A percentile compares a stretch with the other conserved stretches of the same genome.
These are phyloP conservation scores for Acidomyces sp. DNA, from an alignment of 495 filamentous ascomycete species.

Conservation along the genomic window DNA sequence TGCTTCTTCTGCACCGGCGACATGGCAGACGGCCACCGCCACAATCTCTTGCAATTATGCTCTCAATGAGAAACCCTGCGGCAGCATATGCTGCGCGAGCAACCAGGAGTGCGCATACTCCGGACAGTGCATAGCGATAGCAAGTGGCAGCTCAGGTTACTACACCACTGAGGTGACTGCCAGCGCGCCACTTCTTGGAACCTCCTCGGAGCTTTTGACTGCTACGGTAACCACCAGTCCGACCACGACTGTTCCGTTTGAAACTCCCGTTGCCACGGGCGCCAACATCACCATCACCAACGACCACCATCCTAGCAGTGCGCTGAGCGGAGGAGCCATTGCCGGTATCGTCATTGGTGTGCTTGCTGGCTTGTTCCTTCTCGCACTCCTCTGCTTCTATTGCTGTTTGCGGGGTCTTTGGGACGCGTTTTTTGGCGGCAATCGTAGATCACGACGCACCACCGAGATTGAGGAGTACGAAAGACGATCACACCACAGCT, in stretches of 20 bases:
- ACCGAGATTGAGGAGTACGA: constrained; percentile 41
- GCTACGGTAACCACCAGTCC: constrained; percentile 41
- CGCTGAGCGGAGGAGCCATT: constrained; percentile 71
- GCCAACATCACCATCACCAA: constrained; percentile 33
- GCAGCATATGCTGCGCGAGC: constrained; percentile 57
- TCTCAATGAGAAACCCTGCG: constrained; percentile 54
- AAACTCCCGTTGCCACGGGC: constrained; percentile 42
- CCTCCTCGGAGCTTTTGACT: constrained; percentile 45
- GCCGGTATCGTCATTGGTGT: constrained; percentile 89
- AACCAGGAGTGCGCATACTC: constrained; percentile 51
- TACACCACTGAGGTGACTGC: constrained; percentile 30
- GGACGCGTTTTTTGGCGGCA: constrained; percentile 50
- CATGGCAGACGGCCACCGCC: constrained; percentile 12
- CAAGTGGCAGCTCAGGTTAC: constrained; percentile 23
- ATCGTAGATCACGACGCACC: constrained; percentile 34
- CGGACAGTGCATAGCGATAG: constrained; percentile 18
- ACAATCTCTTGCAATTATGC: constrained; percentile 39
- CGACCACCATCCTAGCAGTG: constrained; percentile 28
- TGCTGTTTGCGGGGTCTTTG: constrained; percentile 55
- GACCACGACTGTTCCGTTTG: constrained; percentile 48
- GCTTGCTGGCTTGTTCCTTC: constrained; percentile 58
- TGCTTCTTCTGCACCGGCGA: constrained; percentile 30
- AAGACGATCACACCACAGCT: constrained; percentile 52
- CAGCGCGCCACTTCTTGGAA: constrained; percentile 53
- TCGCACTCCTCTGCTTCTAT: constrained; percentile 62